Evolutionary conservation across 2,329 filamentous ascomycete species (phyloP), one percentile per base, ranked within the genome.

Genomic region (Sarocladium oryzae): DNA sequence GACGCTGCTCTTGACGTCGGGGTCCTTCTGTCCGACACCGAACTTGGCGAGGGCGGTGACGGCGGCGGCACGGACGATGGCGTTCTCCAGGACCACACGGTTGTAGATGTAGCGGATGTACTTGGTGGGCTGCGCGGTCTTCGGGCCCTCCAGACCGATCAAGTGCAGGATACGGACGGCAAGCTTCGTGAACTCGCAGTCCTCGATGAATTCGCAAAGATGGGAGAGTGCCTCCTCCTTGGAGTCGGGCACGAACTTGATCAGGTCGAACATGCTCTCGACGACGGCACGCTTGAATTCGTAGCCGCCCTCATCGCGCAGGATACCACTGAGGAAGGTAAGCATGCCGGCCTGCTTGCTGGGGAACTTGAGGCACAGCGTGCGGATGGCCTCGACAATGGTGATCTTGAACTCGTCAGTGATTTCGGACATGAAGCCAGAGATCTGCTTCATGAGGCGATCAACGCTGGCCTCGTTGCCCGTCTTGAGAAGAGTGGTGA

Each of bases 91-190:
- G 15, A 99, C 93, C 20, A 99, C 92, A 54, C 93, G 84, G 74
- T 99, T 99, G 76, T 99, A 99, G 65, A 99, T 99, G 70, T 97
- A 99, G 53, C 93, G 88, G 60, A 99, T 96, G 68, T 96, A 99
- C 77, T 99, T 97, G 52, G 93, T 97, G 0, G 93, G 93, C 61
- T 96, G 89, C 15, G 88, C 85, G 2, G 92, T 96, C 74, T 93
- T 95, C 56, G 93, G 93, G 1, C 93, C 93, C 72, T 99, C 93
- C 24, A 92, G 79, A 61, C 93, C 93, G 38, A 99, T 85, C 18
- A 99, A 81, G 69, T 99, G 92, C 51, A 99, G 75, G 60, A 99
- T 95, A 54, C 93, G 86, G 45, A 99, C 92, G 26, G 93, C 92
- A 56, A 99, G 78, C 73, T 99, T 99, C 24, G 93, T 96, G 69